These are phyloP conservation scores for Leishmania tropica DNA, from an alignment of 208 protist species.

Conservation along the genomic window DNA sequence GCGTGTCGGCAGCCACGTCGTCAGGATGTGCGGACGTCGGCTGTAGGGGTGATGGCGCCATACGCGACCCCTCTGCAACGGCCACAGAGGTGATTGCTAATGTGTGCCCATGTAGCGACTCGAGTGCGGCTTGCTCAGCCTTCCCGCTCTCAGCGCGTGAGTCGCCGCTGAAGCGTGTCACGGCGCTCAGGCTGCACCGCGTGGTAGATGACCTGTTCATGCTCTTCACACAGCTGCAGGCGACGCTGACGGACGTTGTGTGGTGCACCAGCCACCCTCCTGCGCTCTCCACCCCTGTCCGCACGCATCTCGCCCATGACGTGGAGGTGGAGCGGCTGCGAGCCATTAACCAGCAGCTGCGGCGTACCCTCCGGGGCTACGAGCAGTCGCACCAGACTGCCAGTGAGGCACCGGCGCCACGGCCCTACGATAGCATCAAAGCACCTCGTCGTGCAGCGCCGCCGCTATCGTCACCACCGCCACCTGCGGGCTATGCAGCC, in stretches of 20 bases:
- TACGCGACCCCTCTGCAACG: neutral
- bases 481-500: slow-evolving; percentile 7
- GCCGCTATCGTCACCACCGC: neutral
- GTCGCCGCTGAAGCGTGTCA: neutral
- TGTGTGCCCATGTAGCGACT: neutral
- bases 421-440: neutral
- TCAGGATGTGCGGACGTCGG: neutral
- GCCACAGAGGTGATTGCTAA: neutral
- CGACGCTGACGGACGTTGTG: slow-evolving; percentile 18
- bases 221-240: slow-evolving; percentile 27
- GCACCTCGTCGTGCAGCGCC: neutral
- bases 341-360: slow-evolving; percentile 27
- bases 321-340: slow-evolving; percentile 24
- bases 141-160: neutral
- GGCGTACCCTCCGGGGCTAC: slow-evolving; percentile 18
- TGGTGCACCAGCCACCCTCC: slow-evolving; percentile 15
- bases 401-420: neutral
- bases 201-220: slow-evolving; percentile 21
- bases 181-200: slow-evolving; percentile 13
- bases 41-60: neutral
- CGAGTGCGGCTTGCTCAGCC: neutral
- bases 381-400: slow-evolving; percentile 9
- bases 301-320: slow-evolving; percentile 13
- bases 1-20: neutral
- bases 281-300: slow-evolving; percentile 18